These are phyloP conservation scores for Blastobotrys arbuscula DNA, from an alignment of 1,139 yeast genomes.

Conservation along the genomic window DNA sequence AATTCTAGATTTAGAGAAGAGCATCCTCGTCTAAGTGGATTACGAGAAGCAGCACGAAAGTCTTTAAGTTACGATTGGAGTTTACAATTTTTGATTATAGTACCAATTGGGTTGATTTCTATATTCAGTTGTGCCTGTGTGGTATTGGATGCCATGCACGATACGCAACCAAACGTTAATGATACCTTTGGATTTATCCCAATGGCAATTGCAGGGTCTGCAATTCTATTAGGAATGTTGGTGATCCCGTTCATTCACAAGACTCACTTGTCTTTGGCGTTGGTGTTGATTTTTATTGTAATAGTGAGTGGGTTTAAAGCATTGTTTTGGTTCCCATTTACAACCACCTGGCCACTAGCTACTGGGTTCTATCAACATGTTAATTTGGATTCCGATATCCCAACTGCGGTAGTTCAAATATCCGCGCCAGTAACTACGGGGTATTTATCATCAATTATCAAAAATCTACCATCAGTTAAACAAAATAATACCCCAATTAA, in stretches of 20 bases:
- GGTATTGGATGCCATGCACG: constrained; percentile 56
- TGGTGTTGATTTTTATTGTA: constrained; percentile 37
- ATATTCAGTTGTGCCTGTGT: constrained; percentile 44
- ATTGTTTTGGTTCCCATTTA: constrained; percentile 47
- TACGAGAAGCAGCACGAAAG: constrained; percentile 4
- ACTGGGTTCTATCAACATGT: constrained; percentile 59
- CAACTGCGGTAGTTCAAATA: constrained; percentile 18
- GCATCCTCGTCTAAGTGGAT: constrained; percentile 6
- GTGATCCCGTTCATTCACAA: constrained; percentile 69
- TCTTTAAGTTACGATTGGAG: constrained; percentile 69
- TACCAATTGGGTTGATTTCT: constrained; percentile 57
- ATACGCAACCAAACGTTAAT: constrained; percentile 57
- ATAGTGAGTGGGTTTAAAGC: constrained; percentile 39
- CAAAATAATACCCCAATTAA: constrained; percentile 20
- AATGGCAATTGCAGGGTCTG: constrained; percentile 36
- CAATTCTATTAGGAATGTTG: constrained; percentile 49
- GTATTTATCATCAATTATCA: constrained; percentile 39
- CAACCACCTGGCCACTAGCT: constrained; percentile 57
- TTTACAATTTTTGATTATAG: constrained; percentile 59
- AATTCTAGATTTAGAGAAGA: not conserved
- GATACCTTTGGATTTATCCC: constrained; percentile 46
- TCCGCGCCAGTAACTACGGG: not conserved
- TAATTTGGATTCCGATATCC: constrained; percentile 35
- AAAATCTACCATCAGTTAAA: constrained; percentile 62
- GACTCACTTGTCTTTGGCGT: constrained; percentile 48